Evolutionary conservation across 345 rosid species (phyloP).

Genomic region (Odontarrhena argentea): DNA sequence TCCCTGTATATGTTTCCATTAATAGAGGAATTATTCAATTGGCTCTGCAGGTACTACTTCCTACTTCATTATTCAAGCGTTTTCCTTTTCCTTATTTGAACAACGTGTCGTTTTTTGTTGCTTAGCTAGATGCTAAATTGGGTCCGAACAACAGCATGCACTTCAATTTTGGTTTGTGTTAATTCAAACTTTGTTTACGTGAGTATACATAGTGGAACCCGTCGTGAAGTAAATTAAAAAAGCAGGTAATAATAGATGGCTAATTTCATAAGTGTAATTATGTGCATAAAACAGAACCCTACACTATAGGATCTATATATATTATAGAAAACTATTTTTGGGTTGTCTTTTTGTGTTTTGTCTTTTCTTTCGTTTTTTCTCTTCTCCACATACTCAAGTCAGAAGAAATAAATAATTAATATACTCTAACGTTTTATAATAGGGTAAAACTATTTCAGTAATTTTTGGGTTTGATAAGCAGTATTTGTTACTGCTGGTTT

Average conservation of each 20-base stretch:
- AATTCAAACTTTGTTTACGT: background rate
- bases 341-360: conserved; percentile 37
- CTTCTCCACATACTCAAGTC: background rate
- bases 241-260: conserved; percentile 27
- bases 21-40: conserved; percentile 6
- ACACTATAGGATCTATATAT: conserved; percentile 9
- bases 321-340: background rate
- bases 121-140: background rate
- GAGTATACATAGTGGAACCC: conserved; percentile 5
- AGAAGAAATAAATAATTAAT: conserved; percentile 5
- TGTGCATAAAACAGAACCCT: conserved; percentile 18
- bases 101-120: background rate
- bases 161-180: background rate
- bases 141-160: background rate
- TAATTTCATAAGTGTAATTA: conserved; percentile 31
- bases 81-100: conserved; percentile 7
- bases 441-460: conserved; percentile 29
- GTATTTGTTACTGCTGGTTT: conserved; percentile 33
- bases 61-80: background rate
- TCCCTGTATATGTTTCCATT: background rate
- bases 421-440: conserved; percentile 9
- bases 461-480: conserved; percentile 20
- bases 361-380: conserved; percentile 4
- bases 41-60: background rate
- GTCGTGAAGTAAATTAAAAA: background rate